These are phyloP conservation scores for Penicillium steckii DNA, from an alignment of 495 filamentous ascomycete genomes.

Conservation along the genomic window DNA sequence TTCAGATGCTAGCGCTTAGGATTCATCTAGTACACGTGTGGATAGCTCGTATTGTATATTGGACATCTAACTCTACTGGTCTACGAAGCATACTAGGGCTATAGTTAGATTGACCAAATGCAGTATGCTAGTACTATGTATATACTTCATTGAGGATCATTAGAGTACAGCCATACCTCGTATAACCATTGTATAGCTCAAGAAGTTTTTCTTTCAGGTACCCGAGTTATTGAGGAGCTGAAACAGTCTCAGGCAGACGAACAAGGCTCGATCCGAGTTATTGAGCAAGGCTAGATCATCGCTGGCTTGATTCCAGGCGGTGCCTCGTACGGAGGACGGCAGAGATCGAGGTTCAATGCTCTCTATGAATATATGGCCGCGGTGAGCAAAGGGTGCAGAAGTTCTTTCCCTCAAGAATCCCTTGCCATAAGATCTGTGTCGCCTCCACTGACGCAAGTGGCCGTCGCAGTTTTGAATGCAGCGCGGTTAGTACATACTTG, in stretches of 20 bases:
- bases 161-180: too few species aligned
- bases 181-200: too few species aligned
- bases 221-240: not conserved
- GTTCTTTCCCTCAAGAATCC: not conserved
- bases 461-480: not conserved
- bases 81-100: not conserved
- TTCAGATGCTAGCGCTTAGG: not conserved
- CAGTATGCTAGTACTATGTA: not conserved
- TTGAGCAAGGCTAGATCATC: not conserved
- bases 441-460: conserved; percentile 24
- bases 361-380: not conserved
- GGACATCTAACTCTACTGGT: not conserved
- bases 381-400: not conserved
- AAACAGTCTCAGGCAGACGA: not conserved
- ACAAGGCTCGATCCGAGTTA: not conserved
- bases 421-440: not conserved
- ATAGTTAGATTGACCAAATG: not conserved
- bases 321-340: conserved; percentile 4
- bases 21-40: not conserved
- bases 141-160: too few species aligned
- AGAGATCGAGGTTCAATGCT: conserved; percentile 11
- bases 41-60: too few species aligned
- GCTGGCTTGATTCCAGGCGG: not conserved
- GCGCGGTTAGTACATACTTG: not conserved
- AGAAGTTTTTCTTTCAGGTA: too few species aligned